A percentile compares a stretch with the other conserved stretches of the same genome.
Evolutionary conservation across 2,329 filamentous ascomycete genomes (phyloP).

Genomic region (Knufia fluminis): DNA sequence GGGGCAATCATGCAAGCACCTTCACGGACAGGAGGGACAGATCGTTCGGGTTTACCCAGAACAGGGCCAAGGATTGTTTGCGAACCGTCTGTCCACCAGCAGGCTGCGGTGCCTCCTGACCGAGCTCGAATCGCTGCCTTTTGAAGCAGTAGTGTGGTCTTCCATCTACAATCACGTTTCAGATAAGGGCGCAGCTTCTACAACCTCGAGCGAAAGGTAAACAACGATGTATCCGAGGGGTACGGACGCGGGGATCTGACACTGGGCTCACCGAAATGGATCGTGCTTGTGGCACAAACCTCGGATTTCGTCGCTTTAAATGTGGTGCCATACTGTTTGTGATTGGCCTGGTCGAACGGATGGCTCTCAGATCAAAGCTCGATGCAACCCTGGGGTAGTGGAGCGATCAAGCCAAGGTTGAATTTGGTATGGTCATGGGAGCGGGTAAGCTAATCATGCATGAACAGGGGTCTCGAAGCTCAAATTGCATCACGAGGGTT

Average conservation of each 20-base stretch:
- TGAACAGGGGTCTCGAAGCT: neutral
- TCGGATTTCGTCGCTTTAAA: neutral
- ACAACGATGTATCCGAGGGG: neutral
- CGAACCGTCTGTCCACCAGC: too few species aligned
- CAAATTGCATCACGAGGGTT: neutral
- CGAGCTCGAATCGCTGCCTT: too few species aligned
- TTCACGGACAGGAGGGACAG: constrained; percentile 3
- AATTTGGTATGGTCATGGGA: too few species aligned
- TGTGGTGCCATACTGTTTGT: neutral
- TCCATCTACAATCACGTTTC: too few species aligned
- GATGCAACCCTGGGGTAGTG: neutral
- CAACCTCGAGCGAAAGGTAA: neutral
- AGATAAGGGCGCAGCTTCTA: too few species aligned
- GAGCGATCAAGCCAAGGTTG: neutral
- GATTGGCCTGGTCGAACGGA: neutral
- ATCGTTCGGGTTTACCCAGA: neutral
- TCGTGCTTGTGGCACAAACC: neutral
- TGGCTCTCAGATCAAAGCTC: neutral
- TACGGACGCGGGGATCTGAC: neutral
- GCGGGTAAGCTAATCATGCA: too few species aligned
- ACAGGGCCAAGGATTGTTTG: neutral
- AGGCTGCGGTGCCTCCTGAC: too few species aligned
- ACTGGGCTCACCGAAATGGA: too few species aligned
- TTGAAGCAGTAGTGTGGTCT: too few species aligned
- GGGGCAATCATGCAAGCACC: neutral